These are phyloP conservation scores for Aspergillus pseudoterreus DNA, from an alignment of 2,329 filamentous ascomycete species.

Conservation along the genomic window DNA sequence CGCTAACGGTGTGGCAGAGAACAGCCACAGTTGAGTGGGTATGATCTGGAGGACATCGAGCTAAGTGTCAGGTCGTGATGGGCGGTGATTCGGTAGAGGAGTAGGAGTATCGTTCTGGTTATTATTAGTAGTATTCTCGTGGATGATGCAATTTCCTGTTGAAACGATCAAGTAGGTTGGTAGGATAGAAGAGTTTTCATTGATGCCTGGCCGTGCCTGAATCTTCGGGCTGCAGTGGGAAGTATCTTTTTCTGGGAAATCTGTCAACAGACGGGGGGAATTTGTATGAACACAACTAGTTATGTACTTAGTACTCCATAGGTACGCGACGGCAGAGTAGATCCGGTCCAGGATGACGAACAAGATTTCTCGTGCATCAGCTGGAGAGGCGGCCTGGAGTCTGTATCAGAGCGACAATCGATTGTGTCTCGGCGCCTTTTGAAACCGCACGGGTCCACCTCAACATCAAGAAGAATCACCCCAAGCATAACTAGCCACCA, in stretches of 20 bases:
- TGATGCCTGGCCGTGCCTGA: conserved; percentile 17
- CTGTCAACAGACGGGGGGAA: no score
- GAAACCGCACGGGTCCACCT: conserved; percentile 17
- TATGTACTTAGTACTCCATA: no score
- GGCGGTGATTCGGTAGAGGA: background rate
- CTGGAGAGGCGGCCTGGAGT: no score
- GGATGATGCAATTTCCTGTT: no score
- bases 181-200: conserved; percentile 1
- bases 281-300: no score
- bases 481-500: background rate
- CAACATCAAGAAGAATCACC: background rate
- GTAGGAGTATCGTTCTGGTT: no score
- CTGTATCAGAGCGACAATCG: background rate
- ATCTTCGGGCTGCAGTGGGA: background rate
- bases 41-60: background rate
- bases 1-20: conserved; percentile 1
- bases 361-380: no score
- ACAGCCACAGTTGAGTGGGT: background rate
- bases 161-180: no score
- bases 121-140: no score
- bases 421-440: conserved; percentile 15
- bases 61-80: background rate
- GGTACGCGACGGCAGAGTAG: no score
- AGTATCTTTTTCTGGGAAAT: background rate
- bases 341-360: background rate